A percentile compares a stretch with the other conserved stretches of the same genome.
Evolutionary conservation across 2,329 filamentous ascomycete genomes (phyloP).

Genomic region (Colletotrichum graminicola): DNA sequence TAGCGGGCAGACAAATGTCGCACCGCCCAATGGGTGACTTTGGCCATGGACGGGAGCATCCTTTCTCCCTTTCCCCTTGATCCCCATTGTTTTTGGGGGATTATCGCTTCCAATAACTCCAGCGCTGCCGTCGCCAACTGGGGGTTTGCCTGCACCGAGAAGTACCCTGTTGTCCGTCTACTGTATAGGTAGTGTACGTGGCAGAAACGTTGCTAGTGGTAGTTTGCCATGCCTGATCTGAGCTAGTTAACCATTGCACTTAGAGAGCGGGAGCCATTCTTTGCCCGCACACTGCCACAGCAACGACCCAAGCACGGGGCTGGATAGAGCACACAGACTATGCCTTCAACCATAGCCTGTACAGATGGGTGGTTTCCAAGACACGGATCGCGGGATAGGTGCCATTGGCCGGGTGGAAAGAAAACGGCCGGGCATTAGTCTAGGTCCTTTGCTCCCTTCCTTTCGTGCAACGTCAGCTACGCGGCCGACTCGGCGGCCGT

Average conservation of each 20-base stretch:
- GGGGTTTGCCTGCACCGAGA: neutral
- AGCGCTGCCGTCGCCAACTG: slow-evolving; percentile 9
- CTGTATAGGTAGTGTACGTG: neutral
- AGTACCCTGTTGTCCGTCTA: slow-evolving; percentile 2
- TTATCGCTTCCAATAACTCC: neutral
- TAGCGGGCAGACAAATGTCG: slow-evolving; percentile 41
- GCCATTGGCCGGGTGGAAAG: slow-evolving; percentile 1
- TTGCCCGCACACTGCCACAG: neutral
- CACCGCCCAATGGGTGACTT: slow-evolving; percentile 37
- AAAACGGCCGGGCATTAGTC: slow-evolving; percentile 32
- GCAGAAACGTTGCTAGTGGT: neutral
- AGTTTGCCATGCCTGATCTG: neutral
- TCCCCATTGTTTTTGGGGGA: slow-evolving; percentile 25
- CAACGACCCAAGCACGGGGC: neutral
- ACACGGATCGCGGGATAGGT: neutral
- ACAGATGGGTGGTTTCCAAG: neutral
- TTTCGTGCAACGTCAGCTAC: slow-evolving; percentile 5
- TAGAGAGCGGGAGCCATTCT: neutral
- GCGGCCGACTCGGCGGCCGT: slow-evolving; percentile 5
- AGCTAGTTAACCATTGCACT: neutral
- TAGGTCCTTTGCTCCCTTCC: neutral
- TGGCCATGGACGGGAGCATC: slow-evolving; percentile 29
- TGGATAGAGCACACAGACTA: neutral
- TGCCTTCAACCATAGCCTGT: neutral
- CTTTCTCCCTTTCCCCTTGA: slow-evolving; percentile 30